Evolutionary conservation across 2,329 filamentous ascomycete species (phyloP).

Genomic region (Xylaria sp.): DNA sequence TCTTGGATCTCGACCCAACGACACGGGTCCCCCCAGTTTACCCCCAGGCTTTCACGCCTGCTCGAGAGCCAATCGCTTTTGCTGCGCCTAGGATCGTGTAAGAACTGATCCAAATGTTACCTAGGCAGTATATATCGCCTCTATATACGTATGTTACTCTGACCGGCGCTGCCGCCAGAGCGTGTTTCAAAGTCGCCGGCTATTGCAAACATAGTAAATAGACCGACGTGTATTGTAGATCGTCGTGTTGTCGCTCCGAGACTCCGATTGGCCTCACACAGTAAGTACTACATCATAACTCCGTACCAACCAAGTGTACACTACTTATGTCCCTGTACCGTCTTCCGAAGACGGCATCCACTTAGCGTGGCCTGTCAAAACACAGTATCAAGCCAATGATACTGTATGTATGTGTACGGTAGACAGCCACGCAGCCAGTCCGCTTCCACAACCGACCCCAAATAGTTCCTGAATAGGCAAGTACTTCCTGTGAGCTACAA

Average conservation of each 20-base stretch:
- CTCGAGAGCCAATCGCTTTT: constrained; percentile 16
- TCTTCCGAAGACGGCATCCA: neutral
- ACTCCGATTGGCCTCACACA: constrained; percentile 30
- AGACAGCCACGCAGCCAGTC: neutral
- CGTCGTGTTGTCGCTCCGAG: constrained; percentile 19
- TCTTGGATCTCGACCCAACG: constrained; percentile 33
- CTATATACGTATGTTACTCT: neutral
- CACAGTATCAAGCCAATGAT: constrained; percentile 4
- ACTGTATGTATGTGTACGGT: neutral
- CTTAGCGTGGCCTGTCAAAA: neutral
- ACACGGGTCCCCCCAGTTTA: constrained; percentile 23
- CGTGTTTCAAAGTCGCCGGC: constrained; percentile 28
- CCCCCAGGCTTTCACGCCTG: neutral
- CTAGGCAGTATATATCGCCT: neutral
- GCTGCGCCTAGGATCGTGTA: neutral
- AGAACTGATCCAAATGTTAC: neutral
- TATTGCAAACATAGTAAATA: constrained; percentile 33
- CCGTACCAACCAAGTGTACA: too few species aligned
- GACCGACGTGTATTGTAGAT: constrained; percentile 26
- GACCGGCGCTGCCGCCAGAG: constrained; percentile 23
- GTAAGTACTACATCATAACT: neutral
- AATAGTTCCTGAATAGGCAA: constrained; percentile 25
- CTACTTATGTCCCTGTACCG: neutral
- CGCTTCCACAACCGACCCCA: constrained; percentile 3
- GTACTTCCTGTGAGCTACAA: constrained; percentile 9